Conservation (phyloP, 2,329 filamentous ascomycete genomes). For the Fusarium sp. region DNA sequence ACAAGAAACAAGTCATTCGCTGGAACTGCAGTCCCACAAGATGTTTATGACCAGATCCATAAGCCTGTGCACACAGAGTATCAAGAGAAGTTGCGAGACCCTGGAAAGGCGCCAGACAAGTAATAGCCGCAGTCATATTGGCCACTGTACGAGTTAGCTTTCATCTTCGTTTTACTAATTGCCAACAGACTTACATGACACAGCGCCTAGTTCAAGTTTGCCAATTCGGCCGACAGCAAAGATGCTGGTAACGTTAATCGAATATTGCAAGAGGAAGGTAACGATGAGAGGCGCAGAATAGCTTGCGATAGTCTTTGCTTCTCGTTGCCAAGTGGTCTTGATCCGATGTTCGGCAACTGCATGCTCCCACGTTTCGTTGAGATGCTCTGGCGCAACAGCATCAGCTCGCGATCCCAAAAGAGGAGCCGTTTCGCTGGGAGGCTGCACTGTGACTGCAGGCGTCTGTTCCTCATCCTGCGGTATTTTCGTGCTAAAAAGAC, state of each 20-base stretch:
- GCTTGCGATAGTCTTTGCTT: conserved; percentile 81
- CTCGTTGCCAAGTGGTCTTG: conserved; percentile 90
- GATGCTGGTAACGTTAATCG: conserved; percentile 83
- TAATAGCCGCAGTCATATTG: conserved; percentile 85
- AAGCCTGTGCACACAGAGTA: conserved; percentile 93
- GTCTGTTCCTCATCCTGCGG: conserved; percentile 54
- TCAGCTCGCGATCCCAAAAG: conserved; percentile 54
- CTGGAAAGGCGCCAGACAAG: conserved; percentile 80
- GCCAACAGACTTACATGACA: conserved; percentile 52
- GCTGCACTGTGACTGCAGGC: conserved; percentile 51
- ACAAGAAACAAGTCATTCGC: conserved; percentile 83
- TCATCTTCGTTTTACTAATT: not conserved
- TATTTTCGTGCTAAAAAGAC: conserved; percentile 68
- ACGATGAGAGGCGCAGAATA: conserved; percentile 77
- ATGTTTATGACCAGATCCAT: conserved; percentile 89
- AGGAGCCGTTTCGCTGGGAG: conserved; percentile 55
- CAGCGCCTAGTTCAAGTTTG: conserved; percentile 65
- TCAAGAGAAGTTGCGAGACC: conserved; percentile 92
- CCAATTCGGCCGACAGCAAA: conserved; percentile 83
- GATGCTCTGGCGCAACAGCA: conserved; percentile 63
- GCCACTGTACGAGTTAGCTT: conserved; percentile 50
- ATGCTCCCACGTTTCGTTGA: conserved; percentile 85
- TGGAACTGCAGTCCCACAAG: conserved; percentile 87
- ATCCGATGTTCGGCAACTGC: conserved; percentile 85
- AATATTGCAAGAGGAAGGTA: conserved; percentile 85